These are phyloP conservation scores for Fagopyrum homotropicum DNA, from an alignment of 148 eudicot species.

Conservation along the genomic window DNA sequence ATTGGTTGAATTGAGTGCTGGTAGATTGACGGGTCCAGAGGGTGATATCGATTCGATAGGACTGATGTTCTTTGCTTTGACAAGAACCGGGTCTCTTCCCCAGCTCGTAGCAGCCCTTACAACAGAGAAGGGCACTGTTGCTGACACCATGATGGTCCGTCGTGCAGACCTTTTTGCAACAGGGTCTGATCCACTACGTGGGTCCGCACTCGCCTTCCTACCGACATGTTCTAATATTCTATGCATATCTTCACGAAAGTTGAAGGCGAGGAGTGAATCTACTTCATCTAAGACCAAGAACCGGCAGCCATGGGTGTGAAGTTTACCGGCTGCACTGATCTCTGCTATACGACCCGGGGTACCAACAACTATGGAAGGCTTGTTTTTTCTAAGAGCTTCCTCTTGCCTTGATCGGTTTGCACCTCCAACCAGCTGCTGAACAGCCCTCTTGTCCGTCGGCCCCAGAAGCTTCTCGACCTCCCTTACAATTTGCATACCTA, in stretches of 20 bases:
- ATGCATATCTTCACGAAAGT: slow-evolving; percentile 89
- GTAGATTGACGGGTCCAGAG: slow-evolving; percentile 17
- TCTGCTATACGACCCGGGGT: slow-evolving; percentile 94
- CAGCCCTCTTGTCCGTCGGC: slow-evolving; percentile 57
- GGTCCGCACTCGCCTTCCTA: slow-evolving; percentile 46
- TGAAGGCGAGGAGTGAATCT: slow-evolving; percentile 76
- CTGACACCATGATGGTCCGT: slow-evolving; percentile 87
- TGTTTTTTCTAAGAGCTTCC: slow-evolving; percentile 87
- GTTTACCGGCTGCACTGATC: slow-evolving; percentile 80
- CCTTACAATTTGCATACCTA: slow-evolving; percentile 94
- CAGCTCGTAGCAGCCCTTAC: slow-evolving; percentile 81
- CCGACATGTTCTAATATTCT: slow-evolving; percentile 91
- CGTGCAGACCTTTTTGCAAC: slow-evolving; percentile 30
- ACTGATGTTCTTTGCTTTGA: slow-evolving; percentile 60
- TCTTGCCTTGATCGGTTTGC: slow-evolving; percentile 83
- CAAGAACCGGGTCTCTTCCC: slow-evolving; percentile 71
- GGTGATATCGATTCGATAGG: slow-evolving; percentile 48
- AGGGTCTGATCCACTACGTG: slow-evolving; percentile 15
- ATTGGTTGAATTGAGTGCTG: not conserved
- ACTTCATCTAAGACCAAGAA: slow-evolving; percentile 83
- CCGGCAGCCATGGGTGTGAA: slow-evolving; percentile 73
- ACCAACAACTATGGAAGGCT: slow-evolving; percentile 83
- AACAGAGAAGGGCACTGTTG: slow-evolving; percentile 89
- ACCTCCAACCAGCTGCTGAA: slow-evolving; percentile 95
- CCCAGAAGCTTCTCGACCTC: slow-evolving; percentile 86